A percentile compares a stretch with the other conserved stretches of the same genome.
phyloP scores from a whole-genome alignment of 805 yeast species.

The Monosporozyma aerobia region DNA sequence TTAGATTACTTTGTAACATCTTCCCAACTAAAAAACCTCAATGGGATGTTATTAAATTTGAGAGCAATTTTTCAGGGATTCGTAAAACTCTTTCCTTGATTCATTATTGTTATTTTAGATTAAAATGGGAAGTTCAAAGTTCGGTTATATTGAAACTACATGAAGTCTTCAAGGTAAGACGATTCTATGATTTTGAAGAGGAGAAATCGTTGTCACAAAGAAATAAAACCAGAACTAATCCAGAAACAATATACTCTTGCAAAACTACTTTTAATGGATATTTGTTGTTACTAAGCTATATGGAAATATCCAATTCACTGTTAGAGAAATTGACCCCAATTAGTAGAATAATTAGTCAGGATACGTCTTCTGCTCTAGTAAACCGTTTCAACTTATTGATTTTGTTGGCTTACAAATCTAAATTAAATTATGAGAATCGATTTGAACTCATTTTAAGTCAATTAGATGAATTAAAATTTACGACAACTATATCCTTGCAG shows the following conservation, averaged over 20 bases:
- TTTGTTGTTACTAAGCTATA: constrained; percentile 11
- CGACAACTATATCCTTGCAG: neutral
- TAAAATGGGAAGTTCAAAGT: constrained; percentile 31
- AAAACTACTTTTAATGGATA: constrained; percentile 17
- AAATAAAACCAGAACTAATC: constrained; percentile 7
- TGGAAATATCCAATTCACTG: constrained; percentile 8
- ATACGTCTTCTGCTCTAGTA: constrained; percentile 14
- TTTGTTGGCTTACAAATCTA: constrained; percentile 15
- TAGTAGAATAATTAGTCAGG: constrained; percentile 15
- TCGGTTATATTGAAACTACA: constrained; percentile 41
- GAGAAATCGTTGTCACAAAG: constrained; percentile 9
- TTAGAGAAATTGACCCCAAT: constrained; percentile 25
- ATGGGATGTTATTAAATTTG: constrained; percentile 19
- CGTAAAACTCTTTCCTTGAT: constrained; percentile 12
- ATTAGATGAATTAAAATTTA: constrained; percentile 5
- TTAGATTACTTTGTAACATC: constrained; percentile 9
- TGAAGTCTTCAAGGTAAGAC: constrained; percentile 18
- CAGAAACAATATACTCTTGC: constrained; percentile 4
- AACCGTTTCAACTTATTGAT: constrained; percentile 24
- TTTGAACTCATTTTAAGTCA: constrained; percentile 18
- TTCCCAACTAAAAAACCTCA: constrained; percentile 13
- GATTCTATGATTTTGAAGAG: constrained; percentile 22
- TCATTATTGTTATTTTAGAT: constrained; percentile 12
- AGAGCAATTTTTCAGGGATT: constrained; percentile 7
- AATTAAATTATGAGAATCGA: constrained; percentile 16